Evolutionary conservation across 306 rosid species (phyloP).

Genomic region (Cucumis sativus): DNA sequence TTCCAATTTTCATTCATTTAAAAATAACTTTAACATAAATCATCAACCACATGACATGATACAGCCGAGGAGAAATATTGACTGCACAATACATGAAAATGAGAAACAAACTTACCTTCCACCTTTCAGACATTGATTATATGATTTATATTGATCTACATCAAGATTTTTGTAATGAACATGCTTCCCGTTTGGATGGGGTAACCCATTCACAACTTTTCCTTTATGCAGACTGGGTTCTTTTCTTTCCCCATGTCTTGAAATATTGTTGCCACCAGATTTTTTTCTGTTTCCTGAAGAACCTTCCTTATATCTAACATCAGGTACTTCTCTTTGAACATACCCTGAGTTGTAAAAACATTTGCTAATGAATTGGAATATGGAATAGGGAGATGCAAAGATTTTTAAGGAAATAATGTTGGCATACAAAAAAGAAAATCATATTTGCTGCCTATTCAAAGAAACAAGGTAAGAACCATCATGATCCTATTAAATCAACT

Average conservation of each 20-base stretch:
- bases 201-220: conserved; percentile 23
- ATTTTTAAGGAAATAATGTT: conserved; percentile 6
- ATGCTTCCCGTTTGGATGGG: conserved; percentile 26
- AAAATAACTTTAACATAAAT: not conserved
- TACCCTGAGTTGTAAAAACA: conserved; percentile 43
- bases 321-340: conserved; percentile 22
- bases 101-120: conserved; percentile 44
- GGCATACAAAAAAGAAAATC: conserved; percentile 2
- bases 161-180: conserved; percentile 24
- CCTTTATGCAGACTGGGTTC: conserved; percentile 15
- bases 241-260: conserved; percentile 26
- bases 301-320: conserved; percentile 26
- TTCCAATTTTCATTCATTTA: not conserved
- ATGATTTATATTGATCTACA: conserved; percentile 38
- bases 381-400: conserved; percentile 1
- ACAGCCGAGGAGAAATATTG: not conserved
- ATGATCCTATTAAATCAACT: conserved; percentile 18
- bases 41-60: not conserved
- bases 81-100: conserved; percentile 4
- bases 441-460: not conserved
- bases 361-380: conserved; percentile 11
- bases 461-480: conserved; percentile 1
- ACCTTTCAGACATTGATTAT: conserved; percentile 47
- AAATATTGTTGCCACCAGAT: conserved; percentile 29
- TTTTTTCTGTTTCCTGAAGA: conserved; percentile 20